These are phyloP conservation scores for Rhododendron simsii DNA, from an alignment of 148 eudicot genomes.

Conservation along the genomic window DNA sequence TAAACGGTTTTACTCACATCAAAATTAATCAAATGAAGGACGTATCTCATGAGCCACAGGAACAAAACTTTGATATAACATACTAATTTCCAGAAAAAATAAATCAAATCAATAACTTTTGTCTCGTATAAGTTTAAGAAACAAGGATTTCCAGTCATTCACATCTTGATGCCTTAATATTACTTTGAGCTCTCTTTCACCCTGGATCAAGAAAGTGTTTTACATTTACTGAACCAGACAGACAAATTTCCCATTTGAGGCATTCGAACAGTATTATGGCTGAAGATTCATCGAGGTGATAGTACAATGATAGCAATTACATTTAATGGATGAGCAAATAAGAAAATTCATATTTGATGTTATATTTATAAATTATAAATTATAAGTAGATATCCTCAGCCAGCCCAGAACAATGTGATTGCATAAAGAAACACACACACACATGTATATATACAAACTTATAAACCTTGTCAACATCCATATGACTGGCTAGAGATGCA, in stretches of 20 bases:
- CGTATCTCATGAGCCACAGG: not conserved
- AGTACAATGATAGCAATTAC: not conserved
- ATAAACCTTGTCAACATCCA: slow-evolving; percentile 60
- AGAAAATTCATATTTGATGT: not conserved
- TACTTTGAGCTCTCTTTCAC: not conserved
- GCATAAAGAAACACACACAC: not conserved
- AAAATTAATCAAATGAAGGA: not conserved
- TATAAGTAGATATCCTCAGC: not conserved
- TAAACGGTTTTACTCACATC: not conserved
- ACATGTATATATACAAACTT: not conserved
- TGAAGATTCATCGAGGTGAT: not conserved
- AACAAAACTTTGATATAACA: not conserved
- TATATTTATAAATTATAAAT: not conserved
- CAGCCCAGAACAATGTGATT: not conserved
- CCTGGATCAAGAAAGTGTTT: not conserved
- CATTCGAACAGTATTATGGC: not conserved
- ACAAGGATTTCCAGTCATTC: not conserved
- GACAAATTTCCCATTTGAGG: not conserved
- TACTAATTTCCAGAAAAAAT: not conserved
- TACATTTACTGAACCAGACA: not conserved
- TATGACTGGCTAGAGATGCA: slow-evolving; percentile 53
- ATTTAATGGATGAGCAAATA: not conserved
- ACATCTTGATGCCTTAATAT: not conserved
- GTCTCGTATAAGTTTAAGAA: not conserved
- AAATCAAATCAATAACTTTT: not conserved